Evolutionary conservation across 495 filamentous ascomycete genomes (phyloP).

Genomic region (Hyaloscypha hepaticicola): DNA sequence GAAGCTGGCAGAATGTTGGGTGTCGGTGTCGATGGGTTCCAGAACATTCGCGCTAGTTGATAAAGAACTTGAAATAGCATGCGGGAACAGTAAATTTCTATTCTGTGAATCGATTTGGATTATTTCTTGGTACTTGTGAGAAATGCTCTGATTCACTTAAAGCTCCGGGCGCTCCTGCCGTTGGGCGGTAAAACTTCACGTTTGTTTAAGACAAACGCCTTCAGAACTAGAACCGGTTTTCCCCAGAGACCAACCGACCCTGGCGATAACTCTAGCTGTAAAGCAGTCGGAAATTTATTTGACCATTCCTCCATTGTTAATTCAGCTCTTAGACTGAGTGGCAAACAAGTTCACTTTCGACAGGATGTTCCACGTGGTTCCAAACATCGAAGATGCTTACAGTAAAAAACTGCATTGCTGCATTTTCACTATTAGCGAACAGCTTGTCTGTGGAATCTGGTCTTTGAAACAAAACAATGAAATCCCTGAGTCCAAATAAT

Average conservation of each 20-base stretch:
- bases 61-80: neutral
- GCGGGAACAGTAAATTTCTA: neutral
- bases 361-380: neutral
- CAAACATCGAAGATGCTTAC: too few species aligned
- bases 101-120: neutral
- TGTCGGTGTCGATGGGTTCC: neutral
- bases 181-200: neutral
- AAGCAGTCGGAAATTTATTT: neutral
- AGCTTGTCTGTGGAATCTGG: too few species aligned
- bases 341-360: neutral
- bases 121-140: neutral
- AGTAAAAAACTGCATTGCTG: too few species aligned
- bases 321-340: neutral
- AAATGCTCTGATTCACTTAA: neutral
- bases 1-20: neutral
- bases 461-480: neutral
- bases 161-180: neutral
- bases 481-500: neutral
- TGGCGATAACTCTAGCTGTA: neutral
- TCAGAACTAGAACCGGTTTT: constrained; percentile 3
- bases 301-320: neutral
- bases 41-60: neutral
- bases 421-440: too few species aligned
- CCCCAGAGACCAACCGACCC: neutral
- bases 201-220: neutral